Base-by-base conservation (phyloP, 331 rosid genomes). In the Erythrophleum ivorense region DNA sequence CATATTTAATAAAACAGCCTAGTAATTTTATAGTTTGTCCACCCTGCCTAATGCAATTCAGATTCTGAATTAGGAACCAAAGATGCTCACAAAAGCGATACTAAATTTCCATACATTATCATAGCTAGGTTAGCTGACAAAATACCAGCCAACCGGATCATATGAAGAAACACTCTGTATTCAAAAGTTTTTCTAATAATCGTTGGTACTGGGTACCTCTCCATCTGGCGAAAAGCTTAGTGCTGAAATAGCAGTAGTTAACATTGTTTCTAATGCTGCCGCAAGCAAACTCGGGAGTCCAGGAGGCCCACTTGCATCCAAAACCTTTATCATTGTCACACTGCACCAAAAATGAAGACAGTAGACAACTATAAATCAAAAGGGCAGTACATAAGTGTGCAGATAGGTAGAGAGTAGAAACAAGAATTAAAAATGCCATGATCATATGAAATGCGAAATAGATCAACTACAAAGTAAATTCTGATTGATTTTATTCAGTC, bases 261-360 rank as follows among this genome's bases (percentile, higher is more conserved):
- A 84, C 78, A 70, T 67, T 77, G 88, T 81, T 81, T 88, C 96
- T 59, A 94, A 89, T 65, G 88, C 79, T 53, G 88, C 71, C 62
- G 95, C 88, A 84, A 95, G 94, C 75, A 95, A 86, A 83, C 84
- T 90, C 67, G 99, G 99, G 88, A 95, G 98, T 88, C 99, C 99
- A 43, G 99, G 99, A 76, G 99, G 99, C 65, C 97, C 98, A 83
- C 97, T 91, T 86, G 98, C 98, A 89, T 92, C 98, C 89, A 95
- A 86, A 83, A 93, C 91, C 85, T 95, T 95, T 70, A 91, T 73
- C 93, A 90, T 88, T 76, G 86, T 86, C 76, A 91, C 91, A 75
- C 98, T 95, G 83, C 82, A 85, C 71, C 50, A 31, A 16, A 82
- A 76, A 81, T 19, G 76, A 85, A 63, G 62, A 78, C 70, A 65